Conservation (phyloP, 1,139 yeast genomes). For the Arxiozyma bovina region DNA sequence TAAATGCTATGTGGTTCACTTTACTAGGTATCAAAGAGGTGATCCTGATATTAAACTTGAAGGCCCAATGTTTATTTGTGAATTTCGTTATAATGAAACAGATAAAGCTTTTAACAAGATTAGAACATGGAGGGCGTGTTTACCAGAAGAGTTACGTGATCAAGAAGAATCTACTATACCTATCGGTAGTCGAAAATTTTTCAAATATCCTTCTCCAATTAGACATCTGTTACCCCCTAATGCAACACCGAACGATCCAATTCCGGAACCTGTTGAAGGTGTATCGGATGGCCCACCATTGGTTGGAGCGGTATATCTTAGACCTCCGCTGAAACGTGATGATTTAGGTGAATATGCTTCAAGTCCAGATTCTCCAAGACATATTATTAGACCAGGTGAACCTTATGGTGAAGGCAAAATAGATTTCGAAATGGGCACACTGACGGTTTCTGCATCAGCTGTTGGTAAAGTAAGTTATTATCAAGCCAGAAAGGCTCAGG, state of each 20-base stretch:
- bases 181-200: conserved; percentile 46
- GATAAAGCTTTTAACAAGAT: conserved; percentile 88
- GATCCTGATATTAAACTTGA: conserved; percentile 79
- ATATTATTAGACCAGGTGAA: conserved; percentile 40
- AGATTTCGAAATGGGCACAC: conserved; percentile 28
- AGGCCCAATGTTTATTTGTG: conserved; percentile 88
- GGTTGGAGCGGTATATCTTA: conserved; percentile 78
- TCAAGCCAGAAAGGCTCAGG: conserved; percentile 2
- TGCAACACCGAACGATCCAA: conserved; percentile 61
- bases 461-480: conserved; percentile 1
- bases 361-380: conserved; percentile 54
- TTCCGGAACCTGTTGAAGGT: conserved; percentile 74
- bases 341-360: conserved; percentile 67
- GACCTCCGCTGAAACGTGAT: conserved; percentile 67
- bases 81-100: conserved; percentile 83
- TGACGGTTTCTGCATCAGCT: conserved; percentile 8
- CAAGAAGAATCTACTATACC: conserved; percentile 75
- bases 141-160: conserved; percentile 92
- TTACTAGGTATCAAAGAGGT: conserved; percentile 90
- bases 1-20: conserved; percentile 89
- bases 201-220: conserved; percentile 76
- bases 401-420: conserved; percentile 30
- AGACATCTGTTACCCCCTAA: conserved; percentile 64
- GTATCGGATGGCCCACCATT: conserved; percentile 83
- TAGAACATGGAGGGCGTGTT: conserved; percentile 96